Percentiles rank a stretch among this genome's conserved stretches.
These are phyloP conservation scores for Candida anutae DNA, from an alignment of 1,139 yeast species.

Conservation along the genomic window DNA sequence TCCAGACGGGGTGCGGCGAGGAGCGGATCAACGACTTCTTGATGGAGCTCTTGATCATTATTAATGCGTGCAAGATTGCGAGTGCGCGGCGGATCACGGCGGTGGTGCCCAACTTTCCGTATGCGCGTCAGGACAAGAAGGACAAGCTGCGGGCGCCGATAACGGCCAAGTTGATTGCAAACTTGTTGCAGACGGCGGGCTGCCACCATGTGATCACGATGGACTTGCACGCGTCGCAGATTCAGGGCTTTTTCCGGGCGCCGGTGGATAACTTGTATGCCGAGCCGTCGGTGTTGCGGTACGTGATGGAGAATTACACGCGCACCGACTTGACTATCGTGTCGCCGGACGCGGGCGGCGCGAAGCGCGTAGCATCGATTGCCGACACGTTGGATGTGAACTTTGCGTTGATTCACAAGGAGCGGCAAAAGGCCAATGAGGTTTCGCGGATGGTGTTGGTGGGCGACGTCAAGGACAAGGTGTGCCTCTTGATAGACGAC, in stretches of 20 bases:
- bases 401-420: slow-evolving; percentile 77
- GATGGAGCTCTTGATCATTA: slow-evolving; percentile 63
- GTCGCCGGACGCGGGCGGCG: slow-evolving; percentile 85
- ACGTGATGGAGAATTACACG: slow-evolving; percentile 48
- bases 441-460: slow-evolving; percentile 70
- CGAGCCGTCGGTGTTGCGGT: slow-evolving; percentile 67
- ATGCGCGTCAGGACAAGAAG: slow-evolving; percentile 78
- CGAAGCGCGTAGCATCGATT: slow-evolving; percentile 72
- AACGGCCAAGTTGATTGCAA: slow-evolving; percentile 73
- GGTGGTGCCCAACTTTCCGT: slow-evolving; percentile 73
- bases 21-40: slow-evolving; percentile 51
- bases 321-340: slow-evolving; percentile 51
- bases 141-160: slow-evolving; percentile 79
- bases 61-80: slow-evolving; percentile 72
- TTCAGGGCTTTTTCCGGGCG: slow-evolving; percentile 74
- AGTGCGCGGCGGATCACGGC: slow-evolving; percentile 76
- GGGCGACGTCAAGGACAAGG: slow-evolving; percentile 67
- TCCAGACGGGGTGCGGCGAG: slow-evolving; percentile 67
- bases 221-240: slow-evolving; percentile 82
- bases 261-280: slow-evolving; percentile 81
- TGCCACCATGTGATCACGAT: slow-evolving; percentile 76
- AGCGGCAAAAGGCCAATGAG: slow-evolving; percentile 73
- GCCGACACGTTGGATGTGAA: slow-evolving; percentile 72
- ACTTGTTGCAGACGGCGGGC: slow-evolving; percentile 70
- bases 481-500: slow-evolving; percentile 69